A percentile compares a stretch with the other conserved stretches of the same genome.
phyloP scores from a whole-genome alignment of 495 filamentous ascomycete genomes.

The Tuber umbilicatum region DNA sequence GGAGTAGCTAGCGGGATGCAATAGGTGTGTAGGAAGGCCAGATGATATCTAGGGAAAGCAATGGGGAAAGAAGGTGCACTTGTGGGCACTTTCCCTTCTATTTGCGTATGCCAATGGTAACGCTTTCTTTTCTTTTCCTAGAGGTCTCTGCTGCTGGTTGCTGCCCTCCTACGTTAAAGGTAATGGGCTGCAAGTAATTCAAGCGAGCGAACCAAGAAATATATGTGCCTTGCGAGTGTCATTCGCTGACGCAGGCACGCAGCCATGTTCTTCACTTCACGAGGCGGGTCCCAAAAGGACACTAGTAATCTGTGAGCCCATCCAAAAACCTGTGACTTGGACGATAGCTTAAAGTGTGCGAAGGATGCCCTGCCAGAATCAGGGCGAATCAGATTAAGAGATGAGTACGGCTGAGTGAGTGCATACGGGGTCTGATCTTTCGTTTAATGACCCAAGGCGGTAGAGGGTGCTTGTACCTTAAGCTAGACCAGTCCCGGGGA shows the following conservation, averaged over 20 bases:
- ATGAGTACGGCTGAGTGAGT: conserved; percentile 25
- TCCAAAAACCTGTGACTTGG: conserved; percentile 23
- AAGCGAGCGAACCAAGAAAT: conserved; percentile 31
- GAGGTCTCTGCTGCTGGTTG: background rate
- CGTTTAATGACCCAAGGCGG: conserved; percentile 14
- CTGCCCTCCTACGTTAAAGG: background rate
- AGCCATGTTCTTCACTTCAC: conserved; percentile 14
- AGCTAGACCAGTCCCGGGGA: conserved; percentile 14
- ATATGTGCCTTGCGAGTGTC: conserved; percentile 35
- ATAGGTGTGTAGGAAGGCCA: conserved; percentile 12
- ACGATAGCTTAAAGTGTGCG: conserved; percentile 18
- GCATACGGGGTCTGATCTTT: conserved; percentile 21
- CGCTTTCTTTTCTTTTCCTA: background rate
- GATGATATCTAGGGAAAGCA: conserved; percentile 28
- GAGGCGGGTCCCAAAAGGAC: conserved; percentile 18
- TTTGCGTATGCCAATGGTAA: conserved; percentile 22
- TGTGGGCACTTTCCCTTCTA: conserved; percentile 24
- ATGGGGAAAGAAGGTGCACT: conserved; percentile 13
- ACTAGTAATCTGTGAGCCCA: conserved; percentile 22
- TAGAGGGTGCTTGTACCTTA: conserved; percentile 4
- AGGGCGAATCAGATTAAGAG: conserved; percentile 18
- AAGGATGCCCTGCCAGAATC: conserved; percentile 23
- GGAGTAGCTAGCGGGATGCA: conserved; percentile 15
- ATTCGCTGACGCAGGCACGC: conserved; percentile 32
- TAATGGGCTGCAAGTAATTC: conserved; percentile 16